These are phyloP conservation scores for Neonectria neomacrospora DNA, from an alignment of 2,329 filamentous ascomycete genomes.

Conservation along the genomic window DNA sequence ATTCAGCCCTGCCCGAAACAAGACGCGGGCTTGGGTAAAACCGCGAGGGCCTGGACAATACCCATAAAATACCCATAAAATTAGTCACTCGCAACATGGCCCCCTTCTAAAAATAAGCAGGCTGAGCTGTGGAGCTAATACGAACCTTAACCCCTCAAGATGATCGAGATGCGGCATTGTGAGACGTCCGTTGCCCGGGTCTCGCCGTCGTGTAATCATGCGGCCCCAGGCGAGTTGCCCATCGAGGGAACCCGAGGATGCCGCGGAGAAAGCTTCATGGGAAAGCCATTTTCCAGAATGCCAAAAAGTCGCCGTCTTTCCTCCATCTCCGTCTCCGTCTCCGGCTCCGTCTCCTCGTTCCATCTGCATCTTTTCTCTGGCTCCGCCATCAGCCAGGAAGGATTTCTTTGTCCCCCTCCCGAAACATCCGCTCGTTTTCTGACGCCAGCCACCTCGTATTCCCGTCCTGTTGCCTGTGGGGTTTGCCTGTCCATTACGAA, in stretches of 20 bases:
- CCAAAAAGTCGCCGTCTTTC: background rate
- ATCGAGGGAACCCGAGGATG: background rate
- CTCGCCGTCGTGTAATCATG: conserved; percentile 2
- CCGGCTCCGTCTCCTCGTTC: background rate
- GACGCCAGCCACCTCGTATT: background rate
- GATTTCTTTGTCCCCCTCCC: background rate
- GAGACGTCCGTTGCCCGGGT: conserved; percentile 3
- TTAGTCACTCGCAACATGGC: background rate
- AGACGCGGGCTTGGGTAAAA: background rate
- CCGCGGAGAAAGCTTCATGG: background rate
- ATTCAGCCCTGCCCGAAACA: background rate
- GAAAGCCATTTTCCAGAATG: background rate
- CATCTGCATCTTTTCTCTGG: background rate
- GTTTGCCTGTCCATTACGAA: background rate
- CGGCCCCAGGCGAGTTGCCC: background rate
- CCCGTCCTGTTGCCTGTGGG: background rate
- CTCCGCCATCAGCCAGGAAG: too few species aligned
- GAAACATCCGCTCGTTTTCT: background rate
- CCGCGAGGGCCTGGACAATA: background rate
- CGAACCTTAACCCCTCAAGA: background rate
- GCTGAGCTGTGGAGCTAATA: conserved; percentile 4
- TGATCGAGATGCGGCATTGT: background rate
- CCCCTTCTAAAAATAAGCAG: background rate
- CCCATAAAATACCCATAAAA: background rate
- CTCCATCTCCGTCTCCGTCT: background rate